Conservation (phyloP, 163 green algal species). For the Scenedesmus sp. region DNA sequence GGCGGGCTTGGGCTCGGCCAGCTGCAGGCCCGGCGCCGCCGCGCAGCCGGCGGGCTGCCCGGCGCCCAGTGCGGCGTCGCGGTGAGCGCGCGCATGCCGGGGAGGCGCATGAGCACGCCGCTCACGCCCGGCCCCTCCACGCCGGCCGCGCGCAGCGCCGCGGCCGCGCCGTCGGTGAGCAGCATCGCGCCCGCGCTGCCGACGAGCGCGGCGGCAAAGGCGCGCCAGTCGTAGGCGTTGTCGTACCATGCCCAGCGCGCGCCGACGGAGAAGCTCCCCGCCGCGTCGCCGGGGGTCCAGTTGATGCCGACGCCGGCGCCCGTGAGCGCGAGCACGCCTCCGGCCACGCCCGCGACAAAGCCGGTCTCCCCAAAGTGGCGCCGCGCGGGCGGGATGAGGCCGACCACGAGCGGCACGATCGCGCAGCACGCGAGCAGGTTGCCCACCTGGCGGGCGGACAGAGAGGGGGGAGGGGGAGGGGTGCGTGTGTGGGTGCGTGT, state of each 20-base stretch:
- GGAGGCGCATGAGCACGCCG: slow-evolving; percentile 42
- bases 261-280: slow-evolving; percentile 1
- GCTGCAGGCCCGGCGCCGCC: too few relatives aligned
- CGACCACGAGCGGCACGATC: slow-evolving; percentile 57
- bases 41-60: too few relatives aligned
- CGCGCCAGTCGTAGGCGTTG: slow-evolving; percentile 48
- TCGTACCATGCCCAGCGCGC: slow-evolving; percentile 39
- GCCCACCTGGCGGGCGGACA: slow-evolving; percentile 69
- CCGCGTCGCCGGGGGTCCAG: not conserved
- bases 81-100: slow-evolving; percentile 24
- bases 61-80: slow-evolving; percentile 25
- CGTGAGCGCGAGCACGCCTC: slow-evolving; percentile 26
- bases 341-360: slow-evolving; percentile 14
- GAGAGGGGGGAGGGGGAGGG: too few relatives aligned
- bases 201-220: slow-evolving; percentile 27
- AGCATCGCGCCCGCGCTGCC: not conserved
- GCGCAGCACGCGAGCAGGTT: slow-evolving; percentile 56
- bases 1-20: too few relatives aligned
- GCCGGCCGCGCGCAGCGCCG: slow-evolving; percentile 4
- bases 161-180: not conserved
- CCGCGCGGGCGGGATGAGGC: slow-evolving; percentile 13
- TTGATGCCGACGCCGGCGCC: slow-evolving; percentile 19
- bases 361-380: slow-evolving; percentile 30
- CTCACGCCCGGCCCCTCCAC: slow-evolving; percentile 15
- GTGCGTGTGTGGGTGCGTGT: too few relatives aligned